Evolutionary conservation across 352 stramenopile species (phyloP), one percentile per base, ranked within the genome.

Genomic region (Pythium rhizo-oryzae): DNA sequence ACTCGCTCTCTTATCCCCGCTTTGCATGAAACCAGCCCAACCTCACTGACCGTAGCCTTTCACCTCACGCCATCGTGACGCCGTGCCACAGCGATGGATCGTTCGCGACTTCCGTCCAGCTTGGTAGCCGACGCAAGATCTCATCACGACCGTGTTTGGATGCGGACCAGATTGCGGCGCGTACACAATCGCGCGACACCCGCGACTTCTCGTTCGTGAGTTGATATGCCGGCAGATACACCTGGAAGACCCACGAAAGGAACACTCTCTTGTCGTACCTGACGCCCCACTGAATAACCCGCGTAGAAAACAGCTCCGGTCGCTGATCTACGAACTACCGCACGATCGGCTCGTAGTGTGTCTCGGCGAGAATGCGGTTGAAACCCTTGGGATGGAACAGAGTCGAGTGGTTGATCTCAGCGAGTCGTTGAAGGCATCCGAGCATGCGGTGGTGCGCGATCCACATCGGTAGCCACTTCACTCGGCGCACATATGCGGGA

Each of bases 271-370:
- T 61, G 39, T 18, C 15, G 13, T 52, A 25, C n/a, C 39, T 28
- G 16, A 61, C 37, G n/a, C 35, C 39, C 55, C 55, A 61, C 37
- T 61, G 12, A 11, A 61, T 25, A 12, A 61, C 55, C n/a, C 37
- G 55, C 16, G 55, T 13, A 0, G 55, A 41, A 15, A 61, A 23
- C 21, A 61, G 18, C 13, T 47, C 39, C 12, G 39, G 55, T 23
- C 12, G n/a, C 21, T 61, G 8, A 37, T 61, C 8, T 15, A 57
- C 15, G 16, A 16, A 43, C 50, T 25, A 57, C 2, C 28, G 24
- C 16, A 57, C 28, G 18, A 43, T 57, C 19, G 50, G 8, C 8
- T 57, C 50, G 16, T 41, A 8, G 16, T 37, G 19, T 5, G n/a
- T 28, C 15, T 24, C 12, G 15, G 12, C 6, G 24, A 41, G 16